Base-by-base conservation (phyloP, 305 asterid genomes). In the Fraxinus platypoda region DNA sequence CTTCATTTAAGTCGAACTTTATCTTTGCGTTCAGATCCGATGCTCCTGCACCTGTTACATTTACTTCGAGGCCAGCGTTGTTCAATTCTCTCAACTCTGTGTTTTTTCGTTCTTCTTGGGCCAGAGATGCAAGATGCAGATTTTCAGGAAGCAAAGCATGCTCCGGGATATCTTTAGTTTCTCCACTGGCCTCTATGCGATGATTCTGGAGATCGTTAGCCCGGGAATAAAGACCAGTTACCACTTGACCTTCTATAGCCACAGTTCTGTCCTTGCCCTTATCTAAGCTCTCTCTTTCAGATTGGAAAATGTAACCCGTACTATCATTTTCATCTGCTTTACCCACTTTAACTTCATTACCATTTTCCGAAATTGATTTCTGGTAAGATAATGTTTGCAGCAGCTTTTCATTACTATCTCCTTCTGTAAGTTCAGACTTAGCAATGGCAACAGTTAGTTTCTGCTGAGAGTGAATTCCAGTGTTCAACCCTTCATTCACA, bases 1-100 rank as follows among this genome's bases (percentile, higher is more conserved):
- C 96, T 88, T 95, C 99, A 82, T 95, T 95, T 84, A 95, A 88
- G 86, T 95, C 99, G 66, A 95, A 95, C 59, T 87, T 83, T 38
- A 95, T 54, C 88, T 88, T 94, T 71, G 84, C 81, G 79, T 87
- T 86, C 3, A 71, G 30, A 80, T 86, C 91, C 7, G 90, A 76
- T 74, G 82, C 82, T 12, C 77, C 90, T 8, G 62, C 86, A 70
- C 25, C 86, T 79, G 28, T 82, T 70, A 84, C 90, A 78, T 84
- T 91, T 41, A 81, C 80, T 30, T 78, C 81, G 78, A 71, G 64
- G 64, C 80, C 78, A 70, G 87, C 66, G 17, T 81, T 57, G 64
- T 83, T 85, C 3, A 84, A 41, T 82, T 79, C 91, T 66, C 79
- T 81, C 59, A 41, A 37, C 19, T 86, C 90, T 33, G 9, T 82